phyloP scores from a whole-genome alignment of 495 filamentous ascomycete species.

The Cercophora scortea region DNA sequence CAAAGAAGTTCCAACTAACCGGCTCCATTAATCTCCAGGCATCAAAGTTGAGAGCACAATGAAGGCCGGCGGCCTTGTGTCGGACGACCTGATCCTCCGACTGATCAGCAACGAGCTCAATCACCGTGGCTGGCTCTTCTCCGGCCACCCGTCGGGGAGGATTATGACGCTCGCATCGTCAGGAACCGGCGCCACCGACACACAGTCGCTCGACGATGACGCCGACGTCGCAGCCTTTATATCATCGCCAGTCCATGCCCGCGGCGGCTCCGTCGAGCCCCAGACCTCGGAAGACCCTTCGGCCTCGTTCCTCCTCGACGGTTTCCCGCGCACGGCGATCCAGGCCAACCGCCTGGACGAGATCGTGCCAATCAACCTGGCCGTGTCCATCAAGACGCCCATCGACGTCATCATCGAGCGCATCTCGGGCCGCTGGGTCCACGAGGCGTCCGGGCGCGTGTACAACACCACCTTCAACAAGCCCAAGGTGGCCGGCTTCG shows the following conservation, averaged over 20 bases:
- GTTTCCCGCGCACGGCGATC: slow-evolving; percentile 79
- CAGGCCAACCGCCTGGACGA: slow-evolving; percentile 73
- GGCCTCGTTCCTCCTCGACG: slow-evolving; percentile 91
- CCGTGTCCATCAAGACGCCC: slow-evolving; percentile 61
- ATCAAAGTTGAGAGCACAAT: slow-evolving; percentile 84
- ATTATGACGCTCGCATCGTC: slow-evolving; percentile 36
- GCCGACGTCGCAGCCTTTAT: slow-evolving; percentile 30
- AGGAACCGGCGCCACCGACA: slow-evolving; percentile 16
- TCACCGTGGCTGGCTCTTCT: slow-evolving; percentile 70
- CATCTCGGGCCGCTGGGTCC: slow-evolving; percentile 87
- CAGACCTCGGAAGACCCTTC: slow-evolving; percentile 57
- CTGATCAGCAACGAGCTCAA: slow-evolving; percentile 84
- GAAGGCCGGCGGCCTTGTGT: slow-evolving; percentile 73
- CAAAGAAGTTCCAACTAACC: neutral
- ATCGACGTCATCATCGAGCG: slow-evolving; percentile 75
- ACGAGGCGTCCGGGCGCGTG: slow-evolving; percentile 81
- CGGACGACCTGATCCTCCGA: slow-evolving; percentile 83
- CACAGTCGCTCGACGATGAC: slow-evolving; percentile 17
- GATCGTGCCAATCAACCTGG: slow-evolving; percentile 86
- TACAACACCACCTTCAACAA: slow-evolving; percentile 92
- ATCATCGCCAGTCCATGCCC: slow-evolving; percentile 29
- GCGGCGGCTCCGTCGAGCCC: slow-evolving; percentile 20
- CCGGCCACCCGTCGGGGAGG: slow-evolving; percentile 21
- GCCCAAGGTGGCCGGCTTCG: slow-evolving; percentile 69
- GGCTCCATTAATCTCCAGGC: slow-evolving; percentile 43